phyloP scores from a whole-genome alignment of 495 filamentous ascomycete genomes.

The Penicillium soppii region DNA sequence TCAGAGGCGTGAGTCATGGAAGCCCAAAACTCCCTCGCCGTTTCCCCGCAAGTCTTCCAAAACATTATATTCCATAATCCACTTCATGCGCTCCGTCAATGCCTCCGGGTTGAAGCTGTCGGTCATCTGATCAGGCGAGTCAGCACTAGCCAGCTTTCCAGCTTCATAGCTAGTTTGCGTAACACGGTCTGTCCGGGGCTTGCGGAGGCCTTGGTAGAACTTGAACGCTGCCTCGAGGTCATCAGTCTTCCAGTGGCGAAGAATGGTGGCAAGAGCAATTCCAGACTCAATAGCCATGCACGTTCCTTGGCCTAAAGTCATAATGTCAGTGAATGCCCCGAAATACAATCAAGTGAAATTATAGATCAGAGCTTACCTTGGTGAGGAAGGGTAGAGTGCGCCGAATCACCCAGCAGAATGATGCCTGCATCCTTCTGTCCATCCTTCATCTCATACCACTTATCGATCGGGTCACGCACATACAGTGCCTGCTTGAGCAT shows the following conservation, averaged over 20 bases:
- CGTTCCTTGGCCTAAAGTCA: slow-evolving; percentile 24
- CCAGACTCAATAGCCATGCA: slow-evolving; percentile 36
- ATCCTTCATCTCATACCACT: slow-evolving; percentile 30
- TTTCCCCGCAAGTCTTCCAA: slow-evolving; percentile 26
- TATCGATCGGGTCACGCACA: slow-evolving; percentile 26
- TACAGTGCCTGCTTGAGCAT: slow-evolving; percentile 34
- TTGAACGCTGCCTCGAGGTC: slow-evolving; percentile 24
- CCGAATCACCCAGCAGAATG: slow-evolving; percentile 30
- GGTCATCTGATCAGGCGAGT: slow-evolving; percentile 21
- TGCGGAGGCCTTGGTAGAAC: slow-evolving; percentile 31
- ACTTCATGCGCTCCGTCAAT: slow-evolving; percentile 29
- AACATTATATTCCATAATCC: slow-evolving; percentile 37
- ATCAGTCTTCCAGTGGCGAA: slow-evolving; percentile 27
- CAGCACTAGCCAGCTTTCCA: slow-evolving; percentile 31
- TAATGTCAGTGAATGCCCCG: not conserved
- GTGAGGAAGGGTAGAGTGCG: slow-evolving; percentile 31
- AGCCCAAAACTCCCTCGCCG: slow-evolving; percentile 21
- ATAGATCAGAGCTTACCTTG: slow-evolving; percentile 17
- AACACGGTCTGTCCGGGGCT: slow-evolving; percentile 30
- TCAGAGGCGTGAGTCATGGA: slow-evolving; percentile 17
- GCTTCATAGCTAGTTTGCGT: slow-evolving; percentile 31
- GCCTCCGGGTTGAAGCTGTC: slow-evolving; percentile 22
- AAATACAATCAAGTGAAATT: not conserved
- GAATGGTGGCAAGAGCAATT: slow-evolving; percentile 28
- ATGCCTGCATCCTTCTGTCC: slow-evolving; percentile 25